phyloP scores from a whole-genome alignment of 306 rosid species.

The Nissolia schottii region DNA sequence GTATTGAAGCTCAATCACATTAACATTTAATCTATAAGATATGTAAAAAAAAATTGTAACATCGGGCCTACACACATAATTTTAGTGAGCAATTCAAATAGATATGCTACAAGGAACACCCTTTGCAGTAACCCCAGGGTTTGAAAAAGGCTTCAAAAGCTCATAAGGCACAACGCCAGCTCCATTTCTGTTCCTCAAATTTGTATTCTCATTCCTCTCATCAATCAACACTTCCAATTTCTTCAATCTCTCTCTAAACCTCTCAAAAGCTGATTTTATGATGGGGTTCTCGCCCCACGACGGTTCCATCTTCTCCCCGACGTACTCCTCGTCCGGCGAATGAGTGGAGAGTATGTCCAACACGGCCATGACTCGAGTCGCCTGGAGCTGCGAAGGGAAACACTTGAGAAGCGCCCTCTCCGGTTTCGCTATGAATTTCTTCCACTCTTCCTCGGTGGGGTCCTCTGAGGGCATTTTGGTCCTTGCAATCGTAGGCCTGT shows the following conservation, averaged over 20 bases:
- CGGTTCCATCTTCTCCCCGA: slow-evolving; percentile 56
- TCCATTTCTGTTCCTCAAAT: slow-evolving; percentile 63
- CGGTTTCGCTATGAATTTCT: slow-evolving; percentile 43
- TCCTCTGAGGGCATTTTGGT: slow-evolving; percentile 62
- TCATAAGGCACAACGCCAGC: slow-evolving; percentile 70
- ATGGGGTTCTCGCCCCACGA: slow-evolving; percentile 61
- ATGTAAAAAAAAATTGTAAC: neutral
- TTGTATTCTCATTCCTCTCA: slow-evolving; percentile 40
- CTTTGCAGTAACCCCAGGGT: slow-evolving; percentile 61
- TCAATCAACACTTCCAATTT: slow-evolving; percentile 50
- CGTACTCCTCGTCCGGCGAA: slow-evolving; percentile 81
- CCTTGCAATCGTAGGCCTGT: slow-evolving; percentile 68
- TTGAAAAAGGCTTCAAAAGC: slow-evolving; percentile 76
- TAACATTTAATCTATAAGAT: neutral
- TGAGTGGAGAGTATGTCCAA: slow-evolving; percentile 66
- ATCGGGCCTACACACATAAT: neutral
- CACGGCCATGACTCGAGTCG: slow-evolving; percentile 51
- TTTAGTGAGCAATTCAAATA: slow-evolving; percentile 36
- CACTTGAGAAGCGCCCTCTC: slow-evolving; percentile 47
- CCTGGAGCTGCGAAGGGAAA: slow-evolving; percentile 73
- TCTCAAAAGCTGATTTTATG: slow-evolving; percentile 54
- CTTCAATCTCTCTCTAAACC: slow-evolving; percentile 46
- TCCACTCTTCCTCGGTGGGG: slow-evolving; percentile 38
- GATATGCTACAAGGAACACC: slow-evolving; percentile 89
- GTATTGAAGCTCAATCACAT: neutral